These are phyloP conservation scores for Linnemannia elongata DNA, from an alignment of 192 early-diverging fungal species.

Conservation along the genomic window DNA sequence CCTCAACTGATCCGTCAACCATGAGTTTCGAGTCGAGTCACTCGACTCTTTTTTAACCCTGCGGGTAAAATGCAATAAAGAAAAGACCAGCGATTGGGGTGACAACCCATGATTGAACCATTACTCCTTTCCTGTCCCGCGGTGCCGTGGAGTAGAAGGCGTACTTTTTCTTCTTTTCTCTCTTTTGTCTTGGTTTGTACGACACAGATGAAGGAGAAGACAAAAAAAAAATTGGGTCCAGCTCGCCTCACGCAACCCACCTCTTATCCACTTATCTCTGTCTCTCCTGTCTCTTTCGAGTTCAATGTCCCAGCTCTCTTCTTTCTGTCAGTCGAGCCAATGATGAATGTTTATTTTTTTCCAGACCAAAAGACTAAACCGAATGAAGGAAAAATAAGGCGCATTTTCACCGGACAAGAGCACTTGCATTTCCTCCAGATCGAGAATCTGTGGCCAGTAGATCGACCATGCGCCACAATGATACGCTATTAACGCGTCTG, in stretches of 20 bases:
- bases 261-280: background rate
- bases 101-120: background rate
- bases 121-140: background rate
- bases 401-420: background rate
- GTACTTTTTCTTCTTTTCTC: background rate
- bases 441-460: constrained; percentile 1
- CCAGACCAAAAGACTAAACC: background rate
- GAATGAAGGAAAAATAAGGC: background rate
- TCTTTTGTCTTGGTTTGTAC: background rate
- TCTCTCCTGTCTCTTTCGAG: background rate
- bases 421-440: background rate
- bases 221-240: background rate
- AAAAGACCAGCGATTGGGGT: background rate
- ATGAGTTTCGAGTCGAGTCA: background rate
- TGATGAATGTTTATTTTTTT: background rate
- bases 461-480: constrained; percentile 9
- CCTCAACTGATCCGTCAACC: background rate
- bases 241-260: background rate
- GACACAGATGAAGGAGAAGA: background rate
- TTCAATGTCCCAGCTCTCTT: background rate
- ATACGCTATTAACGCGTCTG: constrained; percentile 7
- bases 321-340: background rate
- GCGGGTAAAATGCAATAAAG: constrained; percentile 1
- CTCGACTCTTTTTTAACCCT: background rate
- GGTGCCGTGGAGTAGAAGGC: background rate